Evolutionary conservation across 352 stramenopile genomes (phyloP).

Genomic region (Globisporangium nodosum): DNA sequence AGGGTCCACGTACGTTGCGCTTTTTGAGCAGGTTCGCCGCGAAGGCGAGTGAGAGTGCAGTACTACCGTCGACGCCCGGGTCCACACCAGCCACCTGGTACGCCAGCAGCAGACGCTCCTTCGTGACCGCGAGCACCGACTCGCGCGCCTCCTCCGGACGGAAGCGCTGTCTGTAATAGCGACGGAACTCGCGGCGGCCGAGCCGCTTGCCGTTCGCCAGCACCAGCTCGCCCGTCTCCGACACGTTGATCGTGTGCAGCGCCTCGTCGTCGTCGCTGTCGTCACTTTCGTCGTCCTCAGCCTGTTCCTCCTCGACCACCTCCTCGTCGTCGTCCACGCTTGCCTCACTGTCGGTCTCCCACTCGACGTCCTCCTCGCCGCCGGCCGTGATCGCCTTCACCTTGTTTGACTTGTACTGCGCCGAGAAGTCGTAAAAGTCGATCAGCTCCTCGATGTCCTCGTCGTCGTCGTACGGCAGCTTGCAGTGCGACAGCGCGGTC

Average conservation of each 20-base stretch:
- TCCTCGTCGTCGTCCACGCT: conserved; percentile 73
- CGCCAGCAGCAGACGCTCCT: conserved; percentile 67
- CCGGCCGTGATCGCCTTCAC: conserved; percentile 18
- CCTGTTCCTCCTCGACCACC: conserved; percentile 46
- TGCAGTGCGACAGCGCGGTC: conserved; percentile 88
- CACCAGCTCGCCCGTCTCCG: conserved; percentile 86
- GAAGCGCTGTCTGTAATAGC: conserved; percentile 90
- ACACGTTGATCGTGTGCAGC: conserved; percentile 63
- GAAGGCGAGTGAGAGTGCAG: conserved; percentile 69
- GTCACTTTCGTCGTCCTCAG: conserved; percentile 31
- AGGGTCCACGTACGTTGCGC: conserved; percentile 43
- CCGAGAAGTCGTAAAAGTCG: conserved; percentile 90
- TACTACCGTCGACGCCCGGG: conserved; percentile 36
- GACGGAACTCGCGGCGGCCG: conserved; percentile 83
- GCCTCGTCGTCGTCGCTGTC: conserved; percentile 44
- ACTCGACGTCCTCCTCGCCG: conserved; percentile 46
- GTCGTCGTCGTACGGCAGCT: conserved; percentile 87
- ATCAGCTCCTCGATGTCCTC: conserved; percentile 87
- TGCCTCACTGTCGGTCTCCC: conserved; percentile 79
- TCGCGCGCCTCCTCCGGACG: conserved; percentile 68
- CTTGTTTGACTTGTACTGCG: conserved; percentile 63
- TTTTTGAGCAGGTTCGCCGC: conserved; percentile 78
- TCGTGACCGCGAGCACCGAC: conserved; percentile 71
- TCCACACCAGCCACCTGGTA: conserved; percentile 75
- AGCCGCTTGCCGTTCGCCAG: conserved; percentile 78